phyloP scores from a whole-genome alignment of 441 rosid species.

The Gossypium trilobum region DNA sequence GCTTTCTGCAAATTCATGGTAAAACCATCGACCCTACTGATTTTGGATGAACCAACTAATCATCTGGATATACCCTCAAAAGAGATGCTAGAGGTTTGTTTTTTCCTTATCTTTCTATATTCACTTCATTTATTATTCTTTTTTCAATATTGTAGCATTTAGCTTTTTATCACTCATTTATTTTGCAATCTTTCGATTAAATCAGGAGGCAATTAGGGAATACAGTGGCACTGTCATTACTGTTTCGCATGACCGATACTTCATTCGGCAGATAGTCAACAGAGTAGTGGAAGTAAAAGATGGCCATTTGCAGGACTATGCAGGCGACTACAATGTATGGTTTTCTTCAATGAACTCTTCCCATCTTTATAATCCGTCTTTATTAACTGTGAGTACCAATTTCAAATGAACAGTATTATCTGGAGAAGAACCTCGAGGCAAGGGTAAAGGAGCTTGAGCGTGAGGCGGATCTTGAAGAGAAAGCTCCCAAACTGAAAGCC shows the following conservation, averaged over 20 bases:
- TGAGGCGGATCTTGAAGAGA: conserved; percentile 70
- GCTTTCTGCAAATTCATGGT: conserved; percentile 98
- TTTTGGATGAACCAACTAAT: conserved; percentile 91
- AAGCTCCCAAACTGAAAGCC: conserved; percentile 83
- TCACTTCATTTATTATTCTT: neutral
- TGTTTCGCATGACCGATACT: conserved; percentile 83
- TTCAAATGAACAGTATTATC: conserved; percentile 55
- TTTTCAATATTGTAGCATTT: neutral
- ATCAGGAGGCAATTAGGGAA: conserved; percentile 84
- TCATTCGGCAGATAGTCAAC: conserved; percentile 87
- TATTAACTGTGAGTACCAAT: neutral
- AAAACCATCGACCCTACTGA: conserved; percentile 69
- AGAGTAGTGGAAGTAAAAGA: conserved; percentile 80
- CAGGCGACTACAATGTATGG: conserved; percentile 60
- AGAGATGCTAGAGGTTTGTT: conserved; percentile 91
- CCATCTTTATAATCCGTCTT: neutral
- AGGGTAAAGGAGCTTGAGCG: conserved; percentile 64
- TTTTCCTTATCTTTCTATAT: neutral
- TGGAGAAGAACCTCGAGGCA: conserved; percentile 89
- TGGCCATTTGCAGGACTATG: conserved; percentile 60
- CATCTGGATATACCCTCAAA: conserved; percentile 92
- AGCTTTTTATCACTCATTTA: neutral
- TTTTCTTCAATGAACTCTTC: neutral
- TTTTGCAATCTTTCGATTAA: conserved; percentile 3
- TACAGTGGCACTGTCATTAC: conserved; percentile 76